Base-by-base conservation (phyloP, 805 yeast species). In the Nakazawaea sp. region DNA sequence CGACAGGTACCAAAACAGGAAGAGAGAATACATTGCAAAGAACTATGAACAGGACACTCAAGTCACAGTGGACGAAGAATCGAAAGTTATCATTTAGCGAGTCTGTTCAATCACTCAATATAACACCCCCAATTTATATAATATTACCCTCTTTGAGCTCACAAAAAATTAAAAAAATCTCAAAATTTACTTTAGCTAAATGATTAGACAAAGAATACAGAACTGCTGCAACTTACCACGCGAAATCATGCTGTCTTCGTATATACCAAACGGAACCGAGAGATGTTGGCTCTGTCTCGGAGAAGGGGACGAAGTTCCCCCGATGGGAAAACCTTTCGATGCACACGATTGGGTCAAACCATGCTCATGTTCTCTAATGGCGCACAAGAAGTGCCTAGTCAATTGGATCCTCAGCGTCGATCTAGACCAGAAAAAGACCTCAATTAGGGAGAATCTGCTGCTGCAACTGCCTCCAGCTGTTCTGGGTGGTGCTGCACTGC, bases 331-430 rank as follows among this genome's bases (percentile, higher is more conserved):
- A 5, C 46, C 44, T 2, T 24, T 32, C 12, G 58, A 54, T 30
- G 52, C 60, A 2, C 53, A 56, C 18, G 62, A 58, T 34, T 68
- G 72, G 72, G 56, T 66, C 13, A 56, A 55, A 15, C 72, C 72
- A 1, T 70, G 75, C 40, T 40, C 50, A 13, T 70, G 76, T 47
- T 64, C 66, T 4, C 45, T 70, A 18, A 45, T 56, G 9, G 75
- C 72, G 4, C 76, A 70, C 45, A 59, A 68, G 30, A 50, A 50
- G 33, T 70, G 76, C 37, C 52, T 70, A 25, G 46, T 64, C 9
- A 57, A 59, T 9, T 68, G 72, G 72, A 58, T 61, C 3, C 48
- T 58, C 18, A 53, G 59, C 32, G 41, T 54, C 17, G 59, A 51
- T 21, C 30, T 53, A 4, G 49, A 50, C 17, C 44, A 44, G 28